These are phyloP conservation scores for Pythium oligandrum DNA, from an alignment of 352 stramenopile genomes.

Conservation along the genomic window DNA sequence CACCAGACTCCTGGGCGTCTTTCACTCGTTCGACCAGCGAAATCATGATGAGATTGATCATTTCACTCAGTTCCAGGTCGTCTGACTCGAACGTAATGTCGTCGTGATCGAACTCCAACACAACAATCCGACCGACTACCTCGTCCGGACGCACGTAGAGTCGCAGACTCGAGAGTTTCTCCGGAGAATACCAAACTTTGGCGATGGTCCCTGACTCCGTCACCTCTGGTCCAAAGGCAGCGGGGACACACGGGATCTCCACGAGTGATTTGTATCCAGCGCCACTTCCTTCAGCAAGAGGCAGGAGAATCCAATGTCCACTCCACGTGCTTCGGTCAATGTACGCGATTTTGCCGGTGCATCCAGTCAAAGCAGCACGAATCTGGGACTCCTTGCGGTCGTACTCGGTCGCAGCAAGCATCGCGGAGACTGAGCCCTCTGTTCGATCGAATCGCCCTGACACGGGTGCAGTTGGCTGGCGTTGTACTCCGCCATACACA, in stretches of 20 bases:
- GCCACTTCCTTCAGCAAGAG: constrained; percentile 5
- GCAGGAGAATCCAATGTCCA: constrained; percentile 45
- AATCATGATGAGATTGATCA: constrained; percentile 61
- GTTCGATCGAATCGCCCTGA: constrained; percentile 3
- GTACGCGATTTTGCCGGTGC: constrained; percentile 46
- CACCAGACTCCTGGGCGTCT: constrained; percentile 56
- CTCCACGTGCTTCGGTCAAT: constrained; percentile 53
- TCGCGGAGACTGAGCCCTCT: constrained; percentile 8
- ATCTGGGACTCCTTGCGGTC: constrained; percentile 46
- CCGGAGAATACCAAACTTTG: constrained; percentile 58
- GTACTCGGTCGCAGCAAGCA: constrained; percentile 31
- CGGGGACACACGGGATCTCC: constrained; percentile 55
- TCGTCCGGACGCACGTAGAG: constrained; percentile 69
- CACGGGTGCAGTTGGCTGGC: neutral
- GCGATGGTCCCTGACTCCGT: constrained; percentile 27
- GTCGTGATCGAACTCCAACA: constrained; percentile 62
- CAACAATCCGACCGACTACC: constrained; percentile 54
- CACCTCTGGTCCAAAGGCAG: constrained; percentile 43
- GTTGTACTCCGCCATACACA: constrained; percentile 10
- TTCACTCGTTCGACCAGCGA: constrained; percentile 70
- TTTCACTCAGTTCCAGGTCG: constrained; percentile 47
- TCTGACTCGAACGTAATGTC: constrained; percentile 51
- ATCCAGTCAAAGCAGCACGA: constrained; percentile 32
- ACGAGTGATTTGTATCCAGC: constrained; percentile 17
- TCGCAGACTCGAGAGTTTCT: constrained; percentile 52